Conservation (phyloP, 371 early-diverging fungal genomes). For the Chytridium lagenaria region DNA sequence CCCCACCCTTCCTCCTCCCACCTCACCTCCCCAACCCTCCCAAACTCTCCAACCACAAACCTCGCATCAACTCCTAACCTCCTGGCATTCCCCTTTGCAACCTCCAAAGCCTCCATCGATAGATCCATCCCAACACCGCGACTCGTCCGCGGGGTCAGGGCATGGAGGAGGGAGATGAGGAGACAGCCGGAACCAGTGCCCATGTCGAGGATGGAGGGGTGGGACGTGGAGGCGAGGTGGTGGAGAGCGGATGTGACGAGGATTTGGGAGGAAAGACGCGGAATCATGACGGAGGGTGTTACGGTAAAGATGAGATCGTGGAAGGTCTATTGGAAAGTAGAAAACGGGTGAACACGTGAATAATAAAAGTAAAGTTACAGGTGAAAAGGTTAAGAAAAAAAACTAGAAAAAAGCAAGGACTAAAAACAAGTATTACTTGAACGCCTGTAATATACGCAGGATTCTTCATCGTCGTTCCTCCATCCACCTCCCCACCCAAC, state of each 20-base stretch:
- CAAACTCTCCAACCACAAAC: background rate
- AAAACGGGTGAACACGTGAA: too few species aligned
- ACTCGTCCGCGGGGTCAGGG: background rate
- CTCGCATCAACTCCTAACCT: background rate
- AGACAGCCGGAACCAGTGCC: constrained; percentile 82
- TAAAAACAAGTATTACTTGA: too few species aligned
- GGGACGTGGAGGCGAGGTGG: background rate
- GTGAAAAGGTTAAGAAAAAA: too few species aligned
- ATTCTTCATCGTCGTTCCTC: constrained; percentile 15
- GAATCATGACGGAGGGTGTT: constrained; percentile 70
- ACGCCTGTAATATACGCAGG: background rate
- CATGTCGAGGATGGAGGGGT: constrained; percentile 62
- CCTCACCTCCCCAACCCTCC: background rate
- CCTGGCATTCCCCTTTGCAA: background rate
- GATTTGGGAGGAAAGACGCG: constrained; percentile 72
- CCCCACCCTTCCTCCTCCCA: background rate
- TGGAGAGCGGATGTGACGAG: constrained; percentile 61
- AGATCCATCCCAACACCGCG: background rate
- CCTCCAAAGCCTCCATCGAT: background rate
- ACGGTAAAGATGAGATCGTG: constrained; percentile 64
- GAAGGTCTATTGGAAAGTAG: constrained; percentile 50
- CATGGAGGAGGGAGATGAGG: constrained; percentile 62
- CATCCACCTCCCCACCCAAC: too few species aligned
- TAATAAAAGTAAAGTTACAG: too few species aligned
- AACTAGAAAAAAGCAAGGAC: too few species aligned